phyloP scores from a whole-genome alignment of 2,329 filamentous ascomycete genomes.

The Cryphonectria radicalis region DNA sequence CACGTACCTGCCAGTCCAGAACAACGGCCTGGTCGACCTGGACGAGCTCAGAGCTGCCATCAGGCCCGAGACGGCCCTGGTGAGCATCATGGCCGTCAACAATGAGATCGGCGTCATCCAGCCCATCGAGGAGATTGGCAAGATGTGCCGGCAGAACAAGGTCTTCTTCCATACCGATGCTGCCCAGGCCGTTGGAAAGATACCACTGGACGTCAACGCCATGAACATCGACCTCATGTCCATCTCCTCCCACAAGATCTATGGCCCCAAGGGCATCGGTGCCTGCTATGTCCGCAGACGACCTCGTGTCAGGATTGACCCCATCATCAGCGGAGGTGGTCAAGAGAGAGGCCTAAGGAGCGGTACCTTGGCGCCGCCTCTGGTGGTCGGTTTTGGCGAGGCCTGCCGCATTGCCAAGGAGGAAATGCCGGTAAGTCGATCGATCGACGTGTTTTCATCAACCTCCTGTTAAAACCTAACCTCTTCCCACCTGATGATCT shows the following conservation, averaged over 20 bases:
- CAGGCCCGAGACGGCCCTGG: constrained; percentile 84
- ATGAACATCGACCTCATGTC: constrained; percentile 99
- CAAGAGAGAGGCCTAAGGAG: constrained; percentile 95
- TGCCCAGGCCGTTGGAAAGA: constrained; percentile 98
- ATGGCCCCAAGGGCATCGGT: constrained; percentile 95
- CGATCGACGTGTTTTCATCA: not conserved
- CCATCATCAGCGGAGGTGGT: constrained; percentile 93
- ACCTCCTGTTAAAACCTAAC: constrained; percentile 13
- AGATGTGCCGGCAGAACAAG: constrained; percentile 87
- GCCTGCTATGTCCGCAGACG: constrained; percentile 94
- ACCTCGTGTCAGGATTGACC: constrained; percentile 90
- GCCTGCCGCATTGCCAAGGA: constrained; percentile 89
- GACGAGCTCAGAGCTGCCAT: constrained; percentile 86
- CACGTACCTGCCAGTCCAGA: constrained; percentile 92
- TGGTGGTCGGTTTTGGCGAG: constrained; percentile 93
- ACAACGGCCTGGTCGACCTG: constrained; percentile 83
- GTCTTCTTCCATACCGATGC: constrained; percentile 98
- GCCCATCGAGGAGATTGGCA: constrained; percentile 90
- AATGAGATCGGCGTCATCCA: constrained; percentile 99
- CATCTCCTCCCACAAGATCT: constrained; percentile 98
- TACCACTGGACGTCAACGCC: constrained; percentile 92
- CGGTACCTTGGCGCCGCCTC: constrained; percentile 86
- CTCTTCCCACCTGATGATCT: constrained; percentile 70
- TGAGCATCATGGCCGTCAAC: constrained; percentile 99
- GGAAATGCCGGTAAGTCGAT: constrained; percentile 80